Base-by-base conservation (phyloP, 2,329 filamentous ascomycete genomes). In the Colletotrichum gloeosporioides region DNA sequence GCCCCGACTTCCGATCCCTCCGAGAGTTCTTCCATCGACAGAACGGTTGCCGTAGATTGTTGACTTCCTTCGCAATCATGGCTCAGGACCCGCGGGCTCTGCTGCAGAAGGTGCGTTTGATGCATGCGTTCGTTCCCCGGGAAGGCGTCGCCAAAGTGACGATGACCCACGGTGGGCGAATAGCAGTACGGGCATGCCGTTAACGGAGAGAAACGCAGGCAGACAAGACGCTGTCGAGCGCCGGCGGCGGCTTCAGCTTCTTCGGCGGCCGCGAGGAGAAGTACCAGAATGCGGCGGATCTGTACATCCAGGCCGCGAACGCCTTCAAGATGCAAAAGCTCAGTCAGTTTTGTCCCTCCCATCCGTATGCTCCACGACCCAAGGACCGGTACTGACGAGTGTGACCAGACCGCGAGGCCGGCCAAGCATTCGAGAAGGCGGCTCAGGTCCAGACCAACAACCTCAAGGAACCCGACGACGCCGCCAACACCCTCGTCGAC, bases 391-490 rank as follows among this genome's bases (percentile, higher is more conserved):
- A 76, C 62, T 29, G 29, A 36, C 31, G 16, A 9, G 53, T 25
- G 31, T 22, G 15, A 32, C 62, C 64, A 97, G 95, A 93, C 86
- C 92, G 93, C 83, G 95, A 98, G 86, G 96, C 96, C 16, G 96
- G 96, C 27, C 90, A 94, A 82, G 93, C 95, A 15, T 98, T 98
- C 79, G 95, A 98, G 84, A 91, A 93, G 84, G 95, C 95, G 15
- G 96, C 96, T n/a, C 86, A 90, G 59, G 93, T 99, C 76, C 95
- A 98, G 85, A 91, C 88, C 66, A 90, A 93, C 79, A 93, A 96
- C 81, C 91, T 99, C 67, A 98, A 96, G 83, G 96, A 99, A 83
- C 95, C 94, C 57, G 95, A 98, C 83, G 97, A 99, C 83, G 95
- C 96, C 64, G 96, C 96, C 78, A 98, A 98, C 86, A 94, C 94